Evolutionary conservation across 2,329 filamentous ascomycete species (phyloP).

Genomic region (Fusarium virguliforme): DNA sequence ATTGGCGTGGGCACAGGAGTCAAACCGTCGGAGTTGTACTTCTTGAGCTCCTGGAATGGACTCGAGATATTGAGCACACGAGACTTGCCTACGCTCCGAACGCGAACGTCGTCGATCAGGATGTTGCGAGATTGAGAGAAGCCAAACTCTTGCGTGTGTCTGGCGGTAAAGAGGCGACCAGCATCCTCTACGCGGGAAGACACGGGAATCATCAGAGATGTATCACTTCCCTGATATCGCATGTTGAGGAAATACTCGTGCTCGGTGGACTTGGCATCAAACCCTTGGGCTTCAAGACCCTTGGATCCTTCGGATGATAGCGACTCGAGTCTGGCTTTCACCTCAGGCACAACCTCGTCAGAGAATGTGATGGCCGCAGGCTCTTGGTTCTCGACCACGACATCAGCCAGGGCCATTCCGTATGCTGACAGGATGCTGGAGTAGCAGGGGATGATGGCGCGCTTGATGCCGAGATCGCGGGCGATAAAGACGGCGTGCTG

Average conservation of each 20-base stretch:
- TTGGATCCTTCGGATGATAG: slow-evolving; percentile 45
- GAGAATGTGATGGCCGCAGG: slow-evolving; percentile 55
- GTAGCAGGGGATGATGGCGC: slow-evolving; percentile 62
- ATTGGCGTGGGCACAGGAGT: slow-evolving; percentile 37
- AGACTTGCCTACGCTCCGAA: slow-evolving; percentile 57
- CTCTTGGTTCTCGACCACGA: slow-evolving; percentile 61
- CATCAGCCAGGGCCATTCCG: slow-evolving; percentile 63
- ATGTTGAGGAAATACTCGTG: slow-evolving; percentile 63
- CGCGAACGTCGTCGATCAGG: slow-evolving; percentile 61
- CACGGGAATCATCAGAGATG: slow-evolving; percentile 59
- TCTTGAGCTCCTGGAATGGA: slow-evolving; percentile 48
- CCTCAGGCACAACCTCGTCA: slow-evolving; percentile 29
- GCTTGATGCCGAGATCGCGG: slow-evolving; percentile 60
- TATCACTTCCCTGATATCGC: slow-evolving; percentile 63
- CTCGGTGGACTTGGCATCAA: slow-evolving; percentile 59
- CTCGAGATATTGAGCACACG: slow-evolving; percentile 46
- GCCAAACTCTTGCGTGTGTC: slow-evolving; percentile 61
- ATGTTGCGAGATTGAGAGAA: slow-evolving; percentile 60
- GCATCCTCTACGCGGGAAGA: slow-evolving; percentile 52
- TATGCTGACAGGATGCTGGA: slow-evolving; percentile 65
- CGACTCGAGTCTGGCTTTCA: slow-evolving; percentile 45
- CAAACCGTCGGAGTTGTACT: slow-evolving; percentile 19
- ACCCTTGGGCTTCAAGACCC: slow-evolving; percentile 55
- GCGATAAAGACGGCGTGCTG: slow-evolving; percentile 64
- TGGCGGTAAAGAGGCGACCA: slow-evolving; percentile 52